Evolutionary conservation across 2,329 filamentous ascomycete genomes (phyloP), one percentile per base, ranked within the genome.

Genomic region (Colletotrichum phormii): DNA sequence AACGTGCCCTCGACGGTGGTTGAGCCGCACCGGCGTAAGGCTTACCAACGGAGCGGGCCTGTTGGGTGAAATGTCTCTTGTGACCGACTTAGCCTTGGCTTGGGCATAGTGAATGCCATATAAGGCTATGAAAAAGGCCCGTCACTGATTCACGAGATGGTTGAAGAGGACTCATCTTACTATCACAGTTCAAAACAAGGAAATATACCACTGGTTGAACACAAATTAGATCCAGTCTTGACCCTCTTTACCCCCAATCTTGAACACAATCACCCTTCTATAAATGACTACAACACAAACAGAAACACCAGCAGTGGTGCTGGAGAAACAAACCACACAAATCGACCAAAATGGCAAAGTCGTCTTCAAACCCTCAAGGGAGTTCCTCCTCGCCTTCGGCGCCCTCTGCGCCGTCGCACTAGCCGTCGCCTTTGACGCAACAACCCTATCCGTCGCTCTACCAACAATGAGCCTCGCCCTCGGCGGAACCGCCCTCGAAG

Each of bases 401-500:
- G 87, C 88, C 49, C 82, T 91, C 42, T 82, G 84, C 8, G 82
- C 89, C 58, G 83, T 93, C 65, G 87, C 87, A 4, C 81, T 93
- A 22, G 90, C 91, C 82, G 89, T 90, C 2, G 89, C 91, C 13
- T 83, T 93, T 33, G 91, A 93, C 79, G 90, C 90, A 4, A 93
- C 91, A 1, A 91, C 89, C 4, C 84, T 93, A 64, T 90, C 89
- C 4, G 71, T 73, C 51, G 90, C 91, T 4, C 80, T 92, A 37
- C 87, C 85, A 5, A 86, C 73, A 6, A 89, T 91, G 68, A 85
- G 88, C 11, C 76, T 80, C 24, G 85, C 87, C 51, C 82, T 91
- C 4, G 75, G 84, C 51, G 89, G 89, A 29, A 86, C 86, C 0
- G 88, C 88, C 2, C 86, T 90, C 37, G 85, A 93, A 80, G 90